These are phyloP conservation scores for Sarocladiaceae sp. DNA, from an alignment of 2,329 filamentous ascomycete genomes.

Conservation along the genomic window DNA sequence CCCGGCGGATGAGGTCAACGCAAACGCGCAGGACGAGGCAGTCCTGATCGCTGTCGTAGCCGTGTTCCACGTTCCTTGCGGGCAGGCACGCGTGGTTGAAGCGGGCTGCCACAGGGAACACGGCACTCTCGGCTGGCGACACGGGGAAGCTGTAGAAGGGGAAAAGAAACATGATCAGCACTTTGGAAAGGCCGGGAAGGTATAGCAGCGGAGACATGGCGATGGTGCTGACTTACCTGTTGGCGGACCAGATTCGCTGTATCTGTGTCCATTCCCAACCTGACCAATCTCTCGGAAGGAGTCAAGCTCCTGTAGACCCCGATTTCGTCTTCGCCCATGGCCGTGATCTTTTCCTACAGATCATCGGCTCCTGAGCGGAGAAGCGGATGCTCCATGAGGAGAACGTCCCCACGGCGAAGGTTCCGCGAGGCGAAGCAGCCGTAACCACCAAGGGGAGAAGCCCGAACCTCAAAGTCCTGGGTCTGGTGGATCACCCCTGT, in stretches of 20 bases:
- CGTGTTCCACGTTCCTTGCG: constrained; percentile 36
- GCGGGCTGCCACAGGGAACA: constrained; percentile 46
- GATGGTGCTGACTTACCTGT: too few species aligned
- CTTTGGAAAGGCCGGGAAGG: neutral
- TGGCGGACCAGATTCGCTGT: too few species aligned
- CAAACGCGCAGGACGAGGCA: constrained; percentile 36
- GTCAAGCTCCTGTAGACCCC: constrained; percentile 30
- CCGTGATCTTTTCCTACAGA: constrained; percentile 29
- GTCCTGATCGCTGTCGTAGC: constrained; percentile 26
- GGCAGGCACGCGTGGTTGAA: constrained; percentile 54
- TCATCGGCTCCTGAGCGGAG: constrained; percentile 23
- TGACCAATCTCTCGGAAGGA: neutral
- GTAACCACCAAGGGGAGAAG: constrained; percentile 35
- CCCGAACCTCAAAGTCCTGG: constrained; percentile 31
- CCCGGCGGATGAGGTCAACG: constrained; percentile 27
- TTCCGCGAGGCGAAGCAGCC: constrained; percentile 39
- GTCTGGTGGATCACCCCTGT: constrained; percentile 20
- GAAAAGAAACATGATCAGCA: neutral
- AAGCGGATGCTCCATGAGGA: constrained; percentile 40
- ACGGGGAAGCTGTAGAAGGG: neutral
- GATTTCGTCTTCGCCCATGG: constrained; percentile 24
- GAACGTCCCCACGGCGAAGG: constrained; percentile 29
- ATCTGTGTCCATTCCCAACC: neutral
- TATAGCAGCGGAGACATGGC: too few species aligned
- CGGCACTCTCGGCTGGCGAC: constrained; percentile 17